A percentile compares a stretch with the other conserved stretches of the same genome.
phyloP scores from a whole-genome alignment of 2,329 filamentous ascomycete species.

The Phialemonium atrogriseum region DNA sequence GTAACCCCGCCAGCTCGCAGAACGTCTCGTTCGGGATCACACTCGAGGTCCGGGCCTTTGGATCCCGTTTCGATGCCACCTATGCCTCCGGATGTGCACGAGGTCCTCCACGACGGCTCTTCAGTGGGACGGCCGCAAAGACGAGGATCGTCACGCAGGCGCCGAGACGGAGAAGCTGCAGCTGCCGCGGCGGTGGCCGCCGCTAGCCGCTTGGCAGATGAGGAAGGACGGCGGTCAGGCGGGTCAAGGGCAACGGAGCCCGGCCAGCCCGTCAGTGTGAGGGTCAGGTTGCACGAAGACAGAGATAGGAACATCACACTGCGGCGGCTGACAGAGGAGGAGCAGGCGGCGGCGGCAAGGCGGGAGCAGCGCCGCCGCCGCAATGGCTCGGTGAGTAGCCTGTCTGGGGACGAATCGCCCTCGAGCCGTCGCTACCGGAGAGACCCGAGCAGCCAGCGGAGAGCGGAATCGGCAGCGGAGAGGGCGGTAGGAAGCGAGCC shows the following conservation, averaged over 20 bases:
- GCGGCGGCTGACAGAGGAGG: conserved; percentile 52
- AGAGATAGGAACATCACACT: conserved; percentile 53
- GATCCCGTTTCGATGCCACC: conserved; percentile 39
- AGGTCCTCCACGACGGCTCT: conserved; percentile 32
- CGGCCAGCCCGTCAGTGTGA: conserved; percentile 46
- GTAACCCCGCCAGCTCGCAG: not conserved
- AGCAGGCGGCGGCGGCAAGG: conserved; percentile 37
- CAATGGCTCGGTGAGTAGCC: conserved; percentile 44
- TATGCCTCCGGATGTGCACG: conserved; percentile 45
- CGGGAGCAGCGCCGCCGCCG: conserved; percentile 26
- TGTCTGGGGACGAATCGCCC: conserved; percentile 48
- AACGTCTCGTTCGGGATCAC: conserved; percentile 23
- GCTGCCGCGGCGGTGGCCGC: conserved; percentile 39
- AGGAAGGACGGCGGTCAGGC: conserved; percentile 31
- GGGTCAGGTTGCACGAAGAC: conserved; percentile 53
- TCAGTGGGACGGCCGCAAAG: conserved; percentile 30
- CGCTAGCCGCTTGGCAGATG: conserved; percentile 38
- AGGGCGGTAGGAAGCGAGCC: conserved; percentile 26
- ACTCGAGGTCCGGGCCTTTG: conserved; percentile 29
- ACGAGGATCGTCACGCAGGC: conserved; percentile 36
- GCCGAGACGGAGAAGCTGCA: conserved; percentile 34
- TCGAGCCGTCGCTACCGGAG: conserved; percentile 45
- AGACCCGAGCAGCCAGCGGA: conserved; percentile 38
- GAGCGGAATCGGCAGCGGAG: conserved; percentile 39
- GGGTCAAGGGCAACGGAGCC: conserved; percentile 27